Conservation (phyloP, 768 basidiomycete genomes). For the Auricularia auricula-judae region DNA sequence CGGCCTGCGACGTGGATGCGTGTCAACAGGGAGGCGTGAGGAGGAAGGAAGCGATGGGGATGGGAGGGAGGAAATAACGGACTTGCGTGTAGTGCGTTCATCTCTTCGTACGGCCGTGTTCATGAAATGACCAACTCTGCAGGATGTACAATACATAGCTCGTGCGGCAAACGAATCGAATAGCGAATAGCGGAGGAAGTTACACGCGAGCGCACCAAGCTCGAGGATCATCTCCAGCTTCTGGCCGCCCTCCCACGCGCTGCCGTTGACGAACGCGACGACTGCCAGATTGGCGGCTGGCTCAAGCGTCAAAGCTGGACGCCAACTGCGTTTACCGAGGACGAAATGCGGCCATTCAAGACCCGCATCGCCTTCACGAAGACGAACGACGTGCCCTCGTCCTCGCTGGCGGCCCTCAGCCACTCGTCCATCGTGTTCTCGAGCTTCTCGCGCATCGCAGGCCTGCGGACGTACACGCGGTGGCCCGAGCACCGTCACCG, state of each 20-base stretch:
- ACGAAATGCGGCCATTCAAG: background rate
- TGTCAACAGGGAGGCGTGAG: too few relatives aligned
- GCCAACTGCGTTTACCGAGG: too few relatives aligned
- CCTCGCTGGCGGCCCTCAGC: background rate
- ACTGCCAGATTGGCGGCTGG: background rate
- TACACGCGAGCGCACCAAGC: background rate
- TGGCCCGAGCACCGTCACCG: constrained; percentile 17
- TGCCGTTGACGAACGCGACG: background rate
- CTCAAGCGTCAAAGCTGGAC: background rate
- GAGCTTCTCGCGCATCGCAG: background rate
- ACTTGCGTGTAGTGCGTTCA: too few relatives aligned
- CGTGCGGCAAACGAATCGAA: too few relatives aligned
- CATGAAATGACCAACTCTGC: too few relatives aligned
- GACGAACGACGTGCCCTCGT: background rate
- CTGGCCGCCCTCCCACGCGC: background rate
- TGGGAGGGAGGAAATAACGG: too few relatives aligned
- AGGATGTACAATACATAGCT: too few relatives aligned
- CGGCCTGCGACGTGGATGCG: too few relatives aligned
- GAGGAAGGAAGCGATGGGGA: too few relatives aligned
- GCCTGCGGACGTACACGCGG: background rate
- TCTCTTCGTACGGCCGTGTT: too few relatives aligned
- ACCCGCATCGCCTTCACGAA: background rate
- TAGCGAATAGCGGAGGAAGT: too few relatives aligned
- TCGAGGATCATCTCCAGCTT: background rate
- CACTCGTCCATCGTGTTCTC: background rate